Conservation (phyloP, 306 rosid species). For the Rosa rugosa region DNA sequence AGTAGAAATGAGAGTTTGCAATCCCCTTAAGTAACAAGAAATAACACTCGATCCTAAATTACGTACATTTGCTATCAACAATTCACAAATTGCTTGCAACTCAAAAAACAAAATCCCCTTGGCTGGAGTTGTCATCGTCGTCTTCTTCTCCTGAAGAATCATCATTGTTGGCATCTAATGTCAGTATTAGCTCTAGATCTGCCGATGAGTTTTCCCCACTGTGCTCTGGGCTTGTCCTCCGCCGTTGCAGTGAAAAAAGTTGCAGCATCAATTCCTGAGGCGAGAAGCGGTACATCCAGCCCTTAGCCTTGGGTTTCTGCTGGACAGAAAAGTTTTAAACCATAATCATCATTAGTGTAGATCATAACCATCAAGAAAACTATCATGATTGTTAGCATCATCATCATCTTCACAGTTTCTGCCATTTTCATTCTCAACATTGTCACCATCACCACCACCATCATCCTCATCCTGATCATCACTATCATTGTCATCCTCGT, state of each 20-base stretch:
- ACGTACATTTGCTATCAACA: constrained; percentile 49
- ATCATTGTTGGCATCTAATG: constrained; percentile 50
- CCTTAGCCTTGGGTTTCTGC: constrained; percentile 79
- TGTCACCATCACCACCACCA: neutral
- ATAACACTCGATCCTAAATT: constrained; percentile 3
- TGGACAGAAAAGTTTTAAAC: constrained; percentile 45
- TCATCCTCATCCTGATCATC: neutral
- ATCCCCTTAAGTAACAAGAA: neutral
- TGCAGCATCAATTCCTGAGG: constrained; percentile 67
- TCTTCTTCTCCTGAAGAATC: constrained; percentile 51
- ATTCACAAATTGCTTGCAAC: constrained; percentile 12
- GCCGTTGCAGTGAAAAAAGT: constrained; percentile 63
- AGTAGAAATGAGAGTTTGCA: neutral
- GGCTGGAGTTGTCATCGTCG: constrained; percentile 47
- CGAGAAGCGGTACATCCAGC: constrained; percentile 74
- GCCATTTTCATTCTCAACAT: neutral
- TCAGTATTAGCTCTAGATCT: constrained; percentile 47
- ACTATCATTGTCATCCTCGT: neutral
- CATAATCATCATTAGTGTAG: constrained; percentile 42
- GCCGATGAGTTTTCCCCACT: constrained; percentile 42
- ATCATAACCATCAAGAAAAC: constrained; percentile 27
- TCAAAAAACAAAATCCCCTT: constrained; percentile 55
- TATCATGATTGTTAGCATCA: neutral
- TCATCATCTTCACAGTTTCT: neutral
- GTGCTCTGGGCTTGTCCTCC: constrained; percentile 41